Evolutionary conservation across 2,329 filamentous ascomycete genomes (phyloP).

Genomic region (Cladosporium sp.): DNA sequence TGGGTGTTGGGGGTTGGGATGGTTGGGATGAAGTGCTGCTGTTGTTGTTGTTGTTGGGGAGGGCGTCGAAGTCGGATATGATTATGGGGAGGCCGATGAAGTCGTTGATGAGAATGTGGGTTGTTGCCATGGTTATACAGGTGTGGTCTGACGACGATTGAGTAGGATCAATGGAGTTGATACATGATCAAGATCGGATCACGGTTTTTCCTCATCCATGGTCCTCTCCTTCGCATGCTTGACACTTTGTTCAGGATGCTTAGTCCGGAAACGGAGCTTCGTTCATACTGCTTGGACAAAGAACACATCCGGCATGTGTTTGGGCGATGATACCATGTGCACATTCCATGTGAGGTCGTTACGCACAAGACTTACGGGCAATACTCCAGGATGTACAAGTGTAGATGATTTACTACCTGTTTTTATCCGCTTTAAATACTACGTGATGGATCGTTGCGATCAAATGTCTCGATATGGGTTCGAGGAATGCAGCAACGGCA

Average conservation of each 20-base stretch:
- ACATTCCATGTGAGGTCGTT: not conserved
- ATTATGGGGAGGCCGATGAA: conserved; percentile 33
- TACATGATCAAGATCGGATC: not conserved
- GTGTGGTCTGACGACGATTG: not conserved
- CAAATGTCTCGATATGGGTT: too few species aligned
- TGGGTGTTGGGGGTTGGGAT: not conserved
- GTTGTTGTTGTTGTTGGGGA: conserved; percentile 9
- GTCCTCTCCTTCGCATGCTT: not conserved
- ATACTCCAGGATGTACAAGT: too few species aligned
- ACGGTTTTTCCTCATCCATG: not conserved
- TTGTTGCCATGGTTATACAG: conserved; percentile 3
- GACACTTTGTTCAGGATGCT: not conserved
- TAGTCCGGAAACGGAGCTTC: not conserved
- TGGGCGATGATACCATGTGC: not conserved
- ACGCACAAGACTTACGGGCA: not conserved
- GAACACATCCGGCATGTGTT: not conserved
- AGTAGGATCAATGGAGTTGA: not conserved
- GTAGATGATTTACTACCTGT: too few species aligned
- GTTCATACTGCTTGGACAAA: not conserved
- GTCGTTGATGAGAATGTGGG: conserved; percentile 24
- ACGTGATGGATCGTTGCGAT: too few species aligned
- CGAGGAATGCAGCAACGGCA: too few species aligned
- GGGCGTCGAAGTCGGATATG: conserved; percentile 29
- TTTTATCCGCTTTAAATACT: too few species aligned
- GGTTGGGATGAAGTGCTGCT: conserved; percentile 5